Percentiles rank a stretch among this genome's conserved stretches.
phyloP scores from a whole-genome alignment of 805 yeast genomes.

The Saturnispora sanitii region DNA sequence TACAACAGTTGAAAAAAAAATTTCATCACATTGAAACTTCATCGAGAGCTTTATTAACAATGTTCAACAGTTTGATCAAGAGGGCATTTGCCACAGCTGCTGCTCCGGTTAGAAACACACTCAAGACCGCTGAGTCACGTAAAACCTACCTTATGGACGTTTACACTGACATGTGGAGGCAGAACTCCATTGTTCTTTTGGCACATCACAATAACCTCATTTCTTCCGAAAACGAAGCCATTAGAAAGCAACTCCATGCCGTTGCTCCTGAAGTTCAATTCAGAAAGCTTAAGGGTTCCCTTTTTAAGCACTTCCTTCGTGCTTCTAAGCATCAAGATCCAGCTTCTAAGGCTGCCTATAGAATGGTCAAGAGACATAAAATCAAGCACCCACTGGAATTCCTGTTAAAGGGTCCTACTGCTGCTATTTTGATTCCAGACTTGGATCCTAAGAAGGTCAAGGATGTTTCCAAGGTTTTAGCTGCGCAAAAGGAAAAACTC shows the following conservation, averaged over 20 bases:
- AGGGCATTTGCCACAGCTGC: constrained; percentile 9
- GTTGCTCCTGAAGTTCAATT: constrained; percentile 32
- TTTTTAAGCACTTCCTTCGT: constrained; percentile 70
- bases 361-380: constrained; percentile 30
- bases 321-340: constrained; percentile 68
- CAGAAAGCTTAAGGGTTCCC: constrained; percentile 54
- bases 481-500: constrained; percentile 58
- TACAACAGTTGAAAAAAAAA: background rate
- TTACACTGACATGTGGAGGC: constrained; percentile 62
- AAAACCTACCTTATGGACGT: constrained; percentile 79
- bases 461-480: constrained; percentile 50
- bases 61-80: constrained; percentile 1
- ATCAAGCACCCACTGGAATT: constrained; percentile 58
- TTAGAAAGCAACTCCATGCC: constrained; percentile 51
- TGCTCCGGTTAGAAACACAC: constrained; percentile 23
- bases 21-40: background rate
- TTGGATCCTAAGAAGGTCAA: constrained; percentile 64
- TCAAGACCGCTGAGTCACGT: constrained; percentile 60
- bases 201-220: constrained; percentile 78
- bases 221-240: constrained; percentile 53
- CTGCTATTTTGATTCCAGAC: constrained; percentile 57
- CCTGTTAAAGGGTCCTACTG: constrained; percentile 78
- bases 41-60: no score
- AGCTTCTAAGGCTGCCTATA: constrained; percentile 42
- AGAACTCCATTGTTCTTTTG: constrained; percentile 60